A percentile compares a stretch with the other conserved stretches of the same genome.
phyloP scores from a whole-genome alignment of 1,139 yeast genomes.

The Geotrichum phurueaensis region DNA sequence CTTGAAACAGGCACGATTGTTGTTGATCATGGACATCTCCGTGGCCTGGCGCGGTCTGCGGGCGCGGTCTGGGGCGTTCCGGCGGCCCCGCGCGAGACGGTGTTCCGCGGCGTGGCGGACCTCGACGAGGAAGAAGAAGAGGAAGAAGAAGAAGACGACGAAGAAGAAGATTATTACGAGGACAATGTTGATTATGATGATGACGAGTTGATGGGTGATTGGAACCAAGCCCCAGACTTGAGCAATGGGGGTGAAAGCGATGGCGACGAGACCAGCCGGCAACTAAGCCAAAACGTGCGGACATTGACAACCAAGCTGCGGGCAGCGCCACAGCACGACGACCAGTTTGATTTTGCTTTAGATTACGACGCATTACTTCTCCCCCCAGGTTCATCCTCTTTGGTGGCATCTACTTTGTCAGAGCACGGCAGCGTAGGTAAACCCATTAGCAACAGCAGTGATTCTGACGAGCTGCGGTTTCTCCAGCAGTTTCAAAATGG shows the following conservation, averaged over 20 bases:
- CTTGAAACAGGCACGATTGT: slow-evolving; percentile 1
- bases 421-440: not conserved
- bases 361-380: not conserved
- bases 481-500: not conserved
- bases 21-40: slow-evolving; percentile 4
- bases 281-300: not conserved
- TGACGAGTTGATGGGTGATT: not conserved
- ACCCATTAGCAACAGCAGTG: not conserved
- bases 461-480: not conserved
- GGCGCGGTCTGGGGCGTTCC: slow-evolving; percentile 1
- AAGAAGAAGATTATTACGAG: not conserved
- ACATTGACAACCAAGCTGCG: not conserved
- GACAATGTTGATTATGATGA: not conserved
- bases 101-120: not conserved
- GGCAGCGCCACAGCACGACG: not conserved
- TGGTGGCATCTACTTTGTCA: not conserved
- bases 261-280: not conserved
- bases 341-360: not conserved
- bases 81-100: not conserved
- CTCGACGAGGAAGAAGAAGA: not conserved
- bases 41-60: not conserved
- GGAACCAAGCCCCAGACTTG: not conserved
- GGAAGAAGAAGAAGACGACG: not conserved
- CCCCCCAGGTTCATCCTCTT: not conserved
- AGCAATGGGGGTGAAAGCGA: not conserved